Conservation (phyloP, 1,284 basidiomycete species). For the Exsudoporus floridanus region DNA sequence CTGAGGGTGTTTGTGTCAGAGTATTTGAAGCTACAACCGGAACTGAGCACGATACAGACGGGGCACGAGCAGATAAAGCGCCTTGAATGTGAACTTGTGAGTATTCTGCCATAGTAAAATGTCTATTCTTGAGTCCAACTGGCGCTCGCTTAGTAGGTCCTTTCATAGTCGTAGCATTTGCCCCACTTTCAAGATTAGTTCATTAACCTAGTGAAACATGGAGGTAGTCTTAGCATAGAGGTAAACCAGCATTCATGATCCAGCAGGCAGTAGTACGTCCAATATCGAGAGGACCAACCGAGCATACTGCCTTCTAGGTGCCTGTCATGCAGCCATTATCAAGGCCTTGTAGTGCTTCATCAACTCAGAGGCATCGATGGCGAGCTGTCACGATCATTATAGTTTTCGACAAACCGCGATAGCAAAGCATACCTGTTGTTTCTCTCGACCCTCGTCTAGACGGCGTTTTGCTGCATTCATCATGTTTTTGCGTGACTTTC, state of each 20-base stretch:
- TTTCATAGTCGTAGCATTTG: neutral
- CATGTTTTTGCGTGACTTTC: slow-evolving; percentile 38
- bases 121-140: neutral
- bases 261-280: neutral
- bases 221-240: neutral
- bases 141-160: slow-evolving; percentile 24
- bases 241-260: neutral
- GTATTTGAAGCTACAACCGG: slow-evolving; percentile 76
- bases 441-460: slow-evolving; percentile 43
- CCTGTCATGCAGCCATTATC: slow-evolving; percentile 29
- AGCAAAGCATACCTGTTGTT: slow-evolving; percentile 37
- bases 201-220: slow-evolving; percentile 4
- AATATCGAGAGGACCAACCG: neutral
- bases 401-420: neutral
- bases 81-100: slow-evolving; percentile 30
- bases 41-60: slow-evolving; percentile 7
- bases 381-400: slow-evolving; percentile 33
- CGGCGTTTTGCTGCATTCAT: slow-evolving; percentile 38
- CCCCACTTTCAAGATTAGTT: neutral
- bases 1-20: slow-evolving; percentile 87
- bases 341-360: slow-evolving; percentile 48
- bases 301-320: neutral
- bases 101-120: slow-evolving; percentile 2
- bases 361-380: slow-evolving; percentile 42
- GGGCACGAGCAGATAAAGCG: slow-evolving; percentile 16